phyloP scores from a whole-genome alignment of 108 stramenopile genomes.

The Licmophora abbreviata region DNA sequence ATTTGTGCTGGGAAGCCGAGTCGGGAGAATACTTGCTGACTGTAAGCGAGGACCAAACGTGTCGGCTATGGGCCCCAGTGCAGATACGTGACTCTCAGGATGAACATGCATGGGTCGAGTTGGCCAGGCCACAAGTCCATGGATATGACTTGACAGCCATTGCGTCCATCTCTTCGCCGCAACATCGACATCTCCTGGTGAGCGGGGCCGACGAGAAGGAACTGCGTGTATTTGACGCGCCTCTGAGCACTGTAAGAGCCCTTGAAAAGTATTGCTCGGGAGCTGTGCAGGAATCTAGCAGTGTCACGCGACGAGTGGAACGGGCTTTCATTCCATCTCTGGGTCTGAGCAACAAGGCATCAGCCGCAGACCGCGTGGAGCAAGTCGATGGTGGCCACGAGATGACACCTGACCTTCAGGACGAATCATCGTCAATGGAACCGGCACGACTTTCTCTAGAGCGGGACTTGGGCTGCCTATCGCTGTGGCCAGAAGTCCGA shows the following conservation, averaged over 20 bases:
- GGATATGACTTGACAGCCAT: constrained; percentile 77
- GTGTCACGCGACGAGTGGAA: constrained; percentile 48
- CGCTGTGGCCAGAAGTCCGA: constrained; percentile 77
- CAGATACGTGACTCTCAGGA: not conserved
- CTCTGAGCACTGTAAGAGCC: constrained; percentile 43
- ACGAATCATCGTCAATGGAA: constrained; percentile 13
- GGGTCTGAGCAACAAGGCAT: constrained; percentile 80
- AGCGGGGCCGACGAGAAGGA: constrained; percentile 88
- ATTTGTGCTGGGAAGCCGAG: constrained; percentile 70
- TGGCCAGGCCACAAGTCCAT: constrained; percentile 82
- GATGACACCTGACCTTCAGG: not conserved
- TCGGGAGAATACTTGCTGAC: constrained; percentile 72
- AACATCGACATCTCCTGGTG: constrained; percentile 56
- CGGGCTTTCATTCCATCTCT: constrained; percentile 80
- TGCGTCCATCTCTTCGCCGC: constrained; percentile 36
- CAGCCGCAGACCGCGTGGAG: constrained; percentile 51
- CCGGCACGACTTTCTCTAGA: constrained; percentile 74
- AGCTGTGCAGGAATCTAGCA: constrained; percentile 9
- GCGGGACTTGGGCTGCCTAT: constrained; percentile 71
- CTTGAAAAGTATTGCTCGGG: constrained; percentile 15
- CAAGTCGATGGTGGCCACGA: constrained; percentile 17
- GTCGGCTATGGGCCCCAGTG: constrained; percentile 69
- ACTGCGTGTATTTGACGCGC: constrained; percentile 79
- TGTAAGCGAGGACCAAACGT: constrained; percentile 73
- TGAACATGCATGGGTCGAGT: constrained; percentile 54